A percentile compares a stretch with the other conserved stretches of the same genome.
phyloP scores from a whole-genome alignment of 2,329 filamentous ascomycete species.

The Diaporthe ilicicola region DNA sequence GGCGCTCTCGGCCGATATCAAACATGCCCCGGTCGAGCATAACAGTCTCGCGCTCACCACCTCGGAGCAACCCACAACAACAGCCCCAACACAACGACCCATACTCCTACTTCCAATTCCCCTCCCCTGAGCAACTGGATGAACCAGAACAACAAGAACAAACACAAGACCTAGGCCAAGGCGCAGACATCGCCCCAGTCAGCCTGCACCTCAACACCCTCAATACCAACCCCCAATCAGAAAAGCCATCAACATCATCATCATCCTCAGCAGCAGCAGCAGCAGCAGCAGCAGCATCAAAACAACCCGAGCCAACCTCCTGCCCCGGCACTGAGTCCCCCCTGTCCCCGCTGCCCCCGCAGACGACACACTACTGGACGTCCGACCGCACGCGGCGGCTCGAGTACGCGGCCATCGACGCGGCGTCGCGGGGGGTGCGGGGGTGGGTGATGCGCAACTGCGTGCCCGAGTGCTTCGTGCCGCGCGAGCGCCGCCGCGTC shows the following conservation, averaged over 20 bases:
- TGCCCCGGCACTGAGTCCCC: conserved; percentile 33
- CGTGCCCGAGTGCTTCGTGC: conserved; percentile 68
- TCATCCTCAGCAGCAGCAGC: conserved; percentile 44
- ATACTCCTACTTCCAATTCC: conserved; percentile 53
- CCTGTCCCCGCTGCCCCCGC: conserved; percentile 56
- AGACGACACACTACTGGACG: conserved; percentile 73
- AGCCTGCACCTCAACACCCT: conserved; percentile 32
- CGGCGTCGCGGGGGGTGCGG: conserved; percentile 65
- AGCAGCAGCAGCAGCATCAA: conserved; percentile 10
- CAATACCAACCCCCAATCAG: conserved; percentile 7
- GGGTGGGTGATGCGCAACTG: conserved; percentile 67
- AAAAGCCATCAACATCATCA: conserved; percentile 49
- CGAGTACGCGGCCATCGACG: conserved; percentile 74
- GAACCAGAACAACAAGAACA: conserved; percentile 10
- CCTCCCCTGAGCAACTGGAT: conserved; percentile 30
- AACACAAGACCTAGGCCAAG: background rate
- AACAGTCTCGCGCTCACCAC: conserved; percentile 40
- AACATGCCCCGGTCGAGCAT: conserved; percentile 38
- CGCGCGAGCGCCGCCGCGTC: conserved; percentile 57
- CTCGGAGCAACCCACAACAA: conserved; percentile 36
- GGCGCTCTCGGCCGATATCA: conserved; percentile 46
- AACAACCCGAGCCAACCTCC: conserved; percentile 27
- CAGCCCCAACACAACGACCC: conserved; percentile 39
- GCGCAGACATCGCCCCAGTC: no score
- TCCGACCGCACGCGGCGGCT: conserved; percentile 68